These are phyloP conservation scores for Chlamydomonas sp. DNA, from an alignment of 139 green algal genomes.

Conservation along the genomic window DNA sequence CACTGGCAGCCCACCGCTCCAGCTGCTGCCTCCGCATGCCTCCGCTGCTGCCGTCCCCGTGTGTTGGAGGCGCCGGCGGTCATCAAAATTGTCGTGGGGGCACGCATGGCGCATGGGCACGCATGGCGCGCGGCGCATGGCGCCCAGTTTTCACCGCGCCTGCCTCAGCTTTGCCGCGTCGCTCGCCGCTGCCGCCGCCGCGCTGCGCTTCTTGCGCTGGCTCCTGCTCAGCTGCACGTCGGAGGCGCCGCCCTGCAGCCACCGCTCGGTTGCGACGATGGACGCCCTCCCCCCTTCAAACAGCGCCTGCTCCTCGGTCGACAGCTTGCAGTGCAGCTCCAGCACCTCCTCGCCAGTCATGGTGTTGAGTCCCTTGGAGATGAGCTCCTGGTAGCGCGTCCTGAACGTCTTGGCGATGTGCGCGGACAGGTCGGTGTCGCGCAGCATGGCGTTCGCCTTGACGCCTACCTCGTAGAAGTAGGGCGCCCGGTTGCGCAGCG, in stretches of 20 bases:
- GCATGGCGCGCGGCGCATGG: too few relatives aligned
- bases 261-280: conserved; percentile 13
- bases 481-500: conserved; percentile 25
- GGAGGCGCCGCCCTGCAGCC: conserved; percentile 11
- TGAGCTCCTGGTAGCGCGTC: conserved; percentile 32
- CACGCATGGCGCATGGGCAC: too few relatives aligned
- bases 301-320: conserved; percentile 35
- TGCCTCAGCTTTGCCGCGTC: too few relatives aligned
- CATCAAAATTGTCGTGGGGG: too few relatives aligned
- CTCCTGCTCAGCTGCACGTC: too few relatives aligned
- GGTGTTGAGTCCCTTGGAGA: conserved; percentile 34
- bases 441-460: conserved; percentile 12
- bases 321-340: conserved; percentile 38
- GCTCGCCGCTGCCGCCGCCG: too few relatives aligned
- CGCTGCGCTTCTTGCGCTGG: too few relatives aligned
- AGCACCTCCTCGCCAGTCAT: conserved; percentile 36
- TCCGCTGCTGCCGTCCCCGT: too few relatives aligned
- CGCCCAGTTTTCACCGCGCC: too few relatives aligned
- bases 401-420: conserved; percentile 21
- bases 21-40: too few relatives aligned
- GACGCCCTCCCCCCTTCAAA: conserved; percentile 33
- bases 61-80: too few relatives aligned
- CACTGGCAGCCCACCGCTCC: too few relatives aligned
- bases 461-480: conserved; percentile 40
- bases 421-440: conserved; percentile 21